These are phyloP conservation scores for Cercospora canescens DNA, from an alignment of 2,329 filamentous ascomycete species.

Conservation along the genomic window DNA sequence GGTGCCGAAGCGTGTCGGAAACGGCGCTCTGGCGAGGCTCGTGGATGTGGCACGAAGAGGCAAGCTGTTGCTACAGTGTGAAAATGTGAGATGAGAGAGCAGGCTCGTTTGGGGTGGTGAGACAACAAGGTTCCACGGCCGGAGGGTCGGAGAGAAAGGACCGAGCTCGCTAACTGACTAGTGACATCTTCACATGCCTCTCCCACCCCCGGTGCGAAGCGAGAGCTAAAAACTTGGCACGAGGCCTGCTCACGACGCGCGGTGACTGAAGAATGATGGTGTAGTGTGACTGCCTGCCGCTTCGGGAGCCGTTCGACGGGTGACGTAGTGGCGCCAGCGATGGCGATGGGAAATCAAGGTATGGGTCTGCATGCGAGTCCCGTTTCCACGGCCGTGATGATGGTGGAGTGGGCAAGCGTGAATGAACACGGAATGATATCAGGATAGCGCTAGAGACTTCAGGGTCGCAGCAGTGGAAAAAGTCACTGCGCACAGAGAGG, in stretches of 20 bases:
- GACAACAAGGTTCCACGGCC: slow-evolving; percentile 1
- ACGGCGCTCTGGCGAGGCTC: not conserved
- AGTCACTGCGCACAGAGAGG: not conserved
- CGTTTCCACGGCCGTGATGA: not conserved
- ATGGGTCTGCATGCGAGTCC: not conserved
- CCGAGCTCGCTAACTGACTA: not conserved
- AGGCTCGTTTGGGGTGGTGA: not conserved
- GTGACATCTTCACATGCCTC: slow-evolving; percentile 11
- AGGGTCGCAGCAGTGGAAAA: not conserved
- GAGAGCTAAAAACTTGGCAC: slow-evolving; percentile 5
- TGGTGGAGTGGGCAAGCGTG: not conserved
- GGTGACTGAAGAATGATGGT: slow-evolving; percentile 5
- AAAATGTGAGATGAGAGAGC: not conserved
- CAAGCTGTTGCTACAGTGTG: not conserved
- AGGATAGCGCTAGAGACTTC: not conserved
- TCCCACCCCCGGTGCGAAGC: not conserved
- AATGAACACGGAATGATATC: slow-evolving; percentile 1
- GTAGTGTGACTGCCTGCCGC: slow-evolving; percentile 14
- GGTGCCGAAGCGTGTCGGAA: not conserved
- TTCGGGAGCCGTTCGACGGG: not conserved
- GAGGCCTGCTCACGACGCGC: not conserved
- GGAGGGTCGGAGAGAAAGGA: not conserved
- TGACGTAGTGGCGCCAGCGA: slow-evolving; percentile 2
- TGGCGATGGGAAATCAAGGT: not conserved
- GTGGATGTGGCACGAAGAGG: not conserved